These are phyloP conservation scores for Neofusicoccum umdonicola DNA, from an alignment of 2,329 filamentous ascomycete genomes.

Conservation along the genomic window DNA sequence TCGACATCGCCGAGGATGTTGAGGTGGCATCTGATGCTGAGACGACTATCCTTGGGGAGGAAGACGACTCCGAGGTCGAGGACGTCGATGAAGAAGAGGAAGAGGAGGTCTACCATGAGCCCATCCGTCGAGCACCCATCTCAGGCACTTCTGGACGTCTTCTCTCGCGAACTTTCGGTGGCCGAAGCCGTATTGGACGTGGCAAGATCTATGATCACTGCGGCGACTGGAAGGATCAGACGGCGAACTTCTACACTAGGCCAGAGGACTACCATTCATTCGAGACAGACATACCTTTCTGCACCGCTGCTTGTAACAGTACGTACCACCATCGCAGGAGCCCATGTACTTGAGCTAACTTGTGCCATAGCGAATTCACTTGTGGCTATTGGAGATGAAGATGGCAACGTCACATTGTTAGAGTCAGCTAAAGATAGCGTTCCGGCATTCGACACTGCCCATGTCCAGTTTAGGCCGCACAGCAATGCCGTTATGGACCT, in stretches of 20 bases:
- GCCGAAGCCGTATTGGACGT: constrained; percentile 38
- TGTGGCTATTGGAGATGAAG: constrained; percentile 68
- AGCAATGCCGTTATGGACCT: constrained; percentile 72
- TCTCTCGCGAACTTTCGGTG: constrained; percentile 48
- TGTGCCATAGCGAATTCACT: constrained; percentile 57
- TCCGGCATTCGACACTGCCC: constrained; percentile 54
- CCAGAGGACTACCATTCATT: constrained; percentile 55
- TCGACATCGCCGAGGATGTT: constrained; percentile 13
- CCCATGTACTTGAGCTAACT: constrained; percentile 19
- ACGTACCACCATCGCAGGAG: constrained; percentile 30
- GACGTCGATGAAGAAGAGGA: constrained; percentile 23
- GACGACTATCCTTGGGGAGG: constrained; percentile 14
- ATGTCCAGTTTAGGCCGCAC: constrained; percentile 62
- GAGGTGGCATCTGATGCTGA: constrained; percentile 18
- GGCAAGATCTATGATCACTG: constrained; percentile 43
- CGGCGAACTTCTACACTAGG: constrained; percentile 58
- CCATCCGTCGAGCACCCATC: constrained; percentile 39
- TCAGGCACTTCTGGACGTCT: constrained; percentile 36
- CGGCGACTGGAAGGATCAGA: constrained; percentile 58
- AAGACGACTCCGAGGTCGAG: constrained; percentile 25
- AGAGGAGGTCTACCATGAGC: constrained; percentile 25
- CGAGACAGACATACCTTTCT: constrained; percentile 60
- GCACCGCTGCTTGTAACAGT: constrained; percentile 65
- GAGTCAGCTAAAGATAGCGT: constrained; percentile 53
- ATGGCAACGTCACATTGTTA: constrained; percentile 62